Evolutionary conservation across 1,284 basidiomycete species (phyloP).

Genomic region (Irpex sp.): DNA sequence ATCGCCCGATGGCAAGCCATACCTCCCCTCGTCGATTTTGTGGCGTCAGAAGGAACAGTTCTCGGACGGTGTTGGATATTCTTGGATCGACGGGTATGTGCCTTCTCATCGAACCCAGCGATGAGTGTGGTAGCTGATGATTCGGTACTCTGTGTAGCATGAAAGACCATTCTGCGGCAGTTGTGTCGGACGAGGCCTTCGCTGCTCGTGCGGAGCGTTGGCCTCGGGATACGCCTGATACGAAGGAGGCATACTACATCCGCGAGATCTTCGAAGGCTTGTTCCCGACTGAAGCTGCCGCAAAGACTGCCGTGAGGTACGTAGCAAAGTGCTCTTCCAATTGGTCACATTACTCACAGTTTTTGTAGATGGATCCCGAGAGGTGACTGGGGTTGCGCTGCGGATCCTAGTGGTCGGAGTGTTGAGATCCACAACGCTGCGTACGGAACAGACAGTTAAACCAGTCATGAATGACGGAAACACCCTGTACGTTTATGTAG

Average conservation of each 20-base stretch:
- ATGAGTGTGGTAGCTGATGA: not conserved
- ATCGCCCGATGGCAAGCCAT: constrained; percentile 85
- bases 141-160: constrained; percentile 48
- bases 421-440: constrained; percentile 96
- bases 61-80: constrained; percentile 98
- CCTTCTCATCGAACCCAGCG: not conserved
- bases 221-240: constrained; percentile 84
- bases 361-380: constrained; percentile 81
- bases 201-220: constrained; percentile 75
- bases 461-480: no score
- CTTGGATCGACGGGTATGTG: constrained; percentile 94
- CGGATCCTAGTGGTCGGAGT: constrained; percentile 93
- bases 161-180: constrained; percentile 80
- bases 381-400: constrained; percentile 93
- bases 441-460: constrained; percentile 43
- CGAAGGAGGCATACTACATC: constrained; percentile 97
- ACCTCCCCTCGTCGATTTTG: constrained; percentile 91
- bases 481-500: no score
- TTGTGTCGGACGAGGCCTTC: constrained; percentile 83
- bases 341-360: no score
- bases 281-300: constrained; percentile 86
- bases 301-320: constrained; percentile 87
- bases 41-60: constrained; percentile 99
- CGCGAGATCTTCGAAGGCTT: constrained; percentile 91
- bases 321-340: constrained; percentile 16